Percentiles rank a stretch among this genome's conserved stretches.
Conservation (phyloP, 768 basidiomycete genomes). For the Boletus vinaceobasis region DNA sequence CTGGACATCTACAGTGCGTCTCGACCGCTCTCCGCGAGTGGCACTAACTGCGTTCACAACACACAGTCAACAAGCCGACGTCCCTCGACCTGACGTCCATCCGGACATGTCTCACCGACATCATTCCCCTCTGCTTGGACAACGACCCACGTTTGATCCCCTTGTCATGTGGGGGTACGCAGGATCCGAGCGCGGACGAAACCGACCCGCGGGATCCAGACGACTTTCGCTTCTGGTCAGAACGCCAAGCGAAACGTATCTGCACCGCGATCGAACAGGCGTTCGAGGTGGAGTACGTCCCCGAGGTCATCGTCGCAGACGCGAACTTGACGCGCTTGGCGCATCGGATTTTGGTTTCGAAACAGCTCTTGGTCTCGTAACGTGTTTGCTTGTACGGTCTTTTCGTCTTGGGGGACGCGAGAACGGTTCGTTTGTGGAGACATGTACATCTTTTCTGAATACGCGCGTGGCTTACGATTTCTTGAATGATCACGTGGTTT, state of each 20-base stretch:
- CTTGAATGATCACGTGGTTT: no score
- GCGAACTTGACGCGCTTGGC: constrained; percentile 87
- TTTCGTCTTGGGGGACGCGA: background rate
- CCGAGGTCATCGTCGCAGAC: constrained; percentile 89
- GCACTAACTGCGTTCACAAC: no score
- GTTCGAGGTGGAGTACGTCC: constrained; percentile 85
- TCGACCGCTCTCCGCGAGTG: no score
- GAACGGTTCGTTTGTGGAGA: background rate
- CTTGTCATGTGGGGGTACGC: constrained; percentile 49
- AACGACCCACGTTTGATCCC: constrained; percentile 82
- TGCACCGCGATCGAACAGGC: constrained; percentile 72
- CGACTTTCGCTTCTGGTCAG: constrained; percentile 94
- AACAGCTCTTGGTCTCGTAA: constrained; percentile 45
- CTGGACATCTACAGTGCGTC: constrained; percentile 84
- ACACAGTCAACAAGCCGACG: constrained; percentile 69
- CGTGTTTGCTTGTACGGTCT: background rate
- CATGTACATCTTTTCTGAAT: background rate
- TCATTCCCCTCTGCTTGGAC: constrained; percentile 86
- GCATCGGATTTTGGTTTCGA: constrained; percentile 78
- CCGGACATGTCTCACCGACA: constrained; percentile 61
- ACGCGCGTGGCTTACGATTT: no score
- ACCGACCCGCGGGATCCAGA: constrained; percentile 67
- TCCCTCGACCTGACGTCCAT: constrained; percentile 64
- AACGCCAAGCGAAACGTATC: constrained; percentile 87
- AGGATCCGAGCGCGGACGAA: constrained; percentile 12